Conservation (phyloP, 129 eudicot species). For the sunflower (Helianthus annuus) region HanXRQr2.0-SUNRISE NC_035448.2:203495365-203495864, state of each 20-base stretch:
- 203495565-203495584: constrained; percentile 73
- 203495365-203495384: constrained; percentile 85
- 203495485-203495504: constrained; percentile 51
- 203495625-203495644: constrained; percentile 70
- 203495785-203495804: constrained; percentile 78
- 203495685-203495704: constrained; percentile 60
- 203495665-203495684: constrained; percentile 71
- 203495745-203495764: constrained; percentile 63
- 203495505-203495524: constrained; percentile 60
- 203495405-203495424: constrained; percentile 57
- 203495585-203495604: constrained; percentile 53
- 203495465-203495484: constrained; percentile 78
- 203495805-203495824: constrained; percentile 82
- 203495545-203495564: constrained; percentile 56
- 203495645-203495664: constrained; percentile 57
- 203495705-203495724: constrained; percentile 93
- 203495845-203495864: constrained; percentile 4
- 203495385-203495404: constrained; percentile 67
- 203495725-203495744: constrained; percentile 75
- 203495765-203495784: constrained; percentile 72
- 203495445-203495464: constrained; percentile 59
- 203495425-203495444: constrained; percentile 75
- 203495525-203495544: constrained; percentile 70
- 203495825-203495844: constrained; percentile 59
- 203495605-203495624: constrained; percentile 56